Base-by-base conservation (phyloP, 169 alveolate species). In the Plasmodium cynomolgi region DNA sequence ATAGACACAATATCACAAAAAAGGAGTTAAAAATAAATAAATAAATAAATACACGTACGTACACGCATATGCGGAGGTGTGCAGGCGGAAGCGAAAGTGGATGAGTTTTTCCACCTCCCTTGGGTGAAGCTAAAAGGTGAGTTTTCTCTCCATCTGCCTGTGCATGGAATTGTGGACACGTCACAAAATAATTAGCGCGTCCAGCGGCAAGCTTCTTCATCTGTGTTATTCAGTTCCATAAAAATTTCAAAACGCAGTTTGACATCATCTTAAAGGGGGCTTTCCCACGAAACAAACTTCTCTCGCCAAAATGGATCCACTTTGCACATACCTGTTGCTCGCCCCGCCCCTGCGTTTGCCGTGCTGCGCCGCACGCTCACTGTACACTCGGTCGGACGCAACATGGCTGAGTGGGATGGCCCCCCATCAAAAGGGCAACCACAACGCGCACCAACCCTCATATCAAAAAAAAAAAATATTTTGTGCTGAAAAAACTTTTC, bases 1-100 rank as follows among this genome's bases (percentile, higher is more conserved):
- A 23, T 68, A 68, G 77, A 68, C 77, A 68, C 31, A 68, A 68
- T 68, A 68, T 68, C 77, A 68, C 37, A n/a, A 62, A 62, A 68
- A 68, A 68, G 77, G 31, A 68, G n/a, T 68, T 68, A 68, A 68
- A 68, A 68, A 68, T 4, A 68, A 68, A 68, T 4, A 56, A 56
- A 56, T 4, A 7, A 68, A 68, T 15, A n/a, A 20, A 68, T 68
- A 2, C 33, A 68, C 37, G n/a, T 26, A 68, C 77, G n/a, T 68
- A 68, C 39, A 68, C 37, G 9, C 37, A 68, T 68, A 68, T 0
- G 17, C 34, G 34, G 11, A 62, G 13, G 34, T 29, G 31, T 8
- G 54, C 17, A 41, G 54, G 54, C 17, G 54, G 15, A 41, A 41
- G 13, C 2, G 17, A 17, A 41, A 58, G 31, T n/a, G 77, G n/a